Conservation (phyloP, 2,329 filamentous ascomycete species). For the Penicillium sp. region DNA sequence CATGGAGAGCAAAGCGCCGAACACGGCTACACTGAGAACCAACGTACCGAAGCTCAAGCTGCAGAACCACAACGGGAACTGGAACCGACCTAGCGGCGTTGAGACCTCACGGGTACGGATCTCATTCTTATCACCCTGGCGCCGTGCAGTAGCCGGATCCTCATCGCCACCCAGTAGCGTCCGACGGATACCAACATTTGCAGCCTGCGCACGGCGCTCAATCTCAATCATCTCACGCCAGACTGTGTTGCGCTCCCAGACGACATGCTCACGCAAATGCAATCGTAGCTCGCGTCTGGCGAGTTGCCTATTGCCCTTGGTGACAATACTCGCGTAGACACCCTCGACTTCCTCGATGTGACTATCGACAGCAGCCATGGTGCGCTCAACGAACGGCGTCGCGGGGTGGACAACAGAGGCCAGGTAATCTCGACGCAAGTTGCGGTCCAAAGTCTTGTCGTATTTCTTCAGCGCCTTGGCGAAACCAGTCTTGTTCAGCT, state of each 20-base stretch:
- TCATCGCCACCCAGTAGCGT: slow-evolving; percentile 76
- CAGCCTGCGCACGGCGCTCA: slow-evolving; percentile 90
- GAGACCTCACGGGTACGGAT: slow-evolving; percentile 65
- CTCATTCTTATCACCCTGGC: slow-evolving; percentile 82
- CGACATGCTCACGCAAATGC: slow-evolving; percentile 92
- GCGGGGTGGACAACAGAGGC: slow-evolving; percentile 71
- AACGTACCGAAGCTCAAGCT: slow-evolving; percentile 79
- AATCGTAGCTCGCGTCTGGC: slow-evolving; percentile 85
- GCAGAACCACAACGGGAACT: slow-evolving; percentile 78
- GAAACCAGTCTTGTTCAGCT: slow-evolving; percentile 96
- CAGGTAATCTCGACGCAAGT: slow-evolving; percentile 77
- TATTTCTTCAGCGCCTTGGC: slow-evolving; percentile 97
- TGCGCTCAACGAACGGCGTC: slow-evolving; percentile 76
- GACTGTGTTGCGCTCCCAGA: slow-evolving; percentile 98
- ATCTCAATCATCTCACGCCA: slow-evolving; percentile 99
- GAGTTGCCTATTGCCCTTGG: slow-evolving; percentile 72
- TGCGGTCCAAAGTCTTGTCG: slow-evolving; percentile 89
- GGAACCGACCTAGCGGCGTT: slow-evolving; percentile 78
- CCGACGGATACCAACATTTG: slow-evolving; percentile 76
- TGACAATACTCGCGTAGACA: slow-evolving; percentile 79
- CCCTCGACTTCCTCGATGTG: slow-evolving; percentile 74
- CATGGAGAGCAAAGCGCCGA: slow-evolving; percentile 70
- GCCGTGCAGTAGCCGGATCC: slow-evolving; percentile 65
- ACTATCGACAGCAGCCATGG: slow-evolving; percentile 69
- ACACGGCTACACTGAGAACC: slow-evolving; percentile 69